Base-by-base conservation (phyloP, 495 filamentous ascomycete genomes). In the Clohesyomyces aquaticus region DNA sequence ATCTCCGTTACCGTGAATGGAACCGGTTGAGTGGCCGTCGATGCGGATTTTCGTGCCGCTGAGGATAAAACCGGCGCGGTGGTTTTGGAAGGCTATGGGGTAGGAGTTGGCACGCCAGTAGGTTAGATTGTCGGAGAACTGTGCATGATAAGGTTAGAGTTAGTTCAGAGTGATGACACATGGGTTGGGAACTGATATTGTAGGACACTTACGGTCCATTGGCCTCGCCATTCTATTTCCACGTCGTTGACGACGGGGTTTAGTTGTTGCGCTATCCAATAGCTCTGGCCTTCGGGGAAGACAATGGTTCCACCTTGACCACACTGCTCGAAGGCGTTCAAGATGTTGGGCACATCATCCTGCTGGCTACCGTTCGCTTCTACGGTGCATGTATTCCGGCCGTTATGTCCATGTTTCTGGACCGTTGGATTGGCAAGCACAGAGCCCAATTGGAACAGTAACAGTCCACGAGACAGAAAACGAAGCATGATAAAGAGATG, bases 61-160 rank as follows among this genome's bases (percentile, higher is more conserved):
- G 59, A 85, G 72, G 43, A 84, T 67, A 66, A 85, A 81, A 23
- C 78, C 78, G 11, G 83, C 83, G 43, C 70, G 67, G 65, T 85
- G 82, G 66, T 85, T 85, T 59, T 85, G 83, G 65, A 85, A 85
- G 8, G 75, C 67, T 21, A 85, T 75, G 18, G 75, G 79, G 63
- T 83, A 85, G 22, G 73, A 78, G 62, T 84, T 79, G 53, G 79
- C 77, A 55, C 81, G 76, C 83, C 83, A 85, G 72, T 85, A 85
- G 45, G 69, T 66, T 18, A 84, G 66, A 68, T 85, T 75, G 52
- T 80, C 76, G 2, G 79, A 81, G 63, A 83, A 77, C 78, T 81
- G n/a, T n/a, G n/a, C n/a, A n/a, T n/a, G n/a, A n/a, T n/a, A n/a
- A n/a, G n/a, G n/a, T n/a, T n/a, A n/a, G n/a, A n/a, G n/a, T n/a